Conservation (phyloP, 768 basidiomycete species). For the Pleurotus djamor region DNA sequence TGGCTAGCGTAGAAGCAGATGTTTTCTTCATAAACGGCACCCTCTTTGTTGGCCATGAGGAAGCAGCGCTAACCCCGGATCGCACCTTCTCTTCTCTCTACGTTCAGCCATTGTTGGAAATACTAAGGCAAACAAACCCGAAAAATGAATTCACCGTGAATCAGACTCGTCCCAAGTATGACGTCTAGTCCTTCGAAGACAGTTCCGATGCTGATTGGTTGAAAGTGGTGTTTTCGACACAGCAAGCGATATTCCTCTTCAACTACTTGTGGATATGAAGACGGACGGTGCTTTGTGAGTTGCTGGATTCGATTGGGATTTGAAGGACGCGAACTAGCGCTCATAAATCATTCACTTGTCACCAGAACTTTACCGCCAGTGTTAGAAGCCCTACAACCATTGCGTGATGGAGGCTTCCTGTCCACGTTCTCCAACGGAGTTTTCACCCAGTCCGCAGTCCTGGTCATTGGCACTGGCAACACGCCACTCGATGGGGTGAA, state of each 20-base stretch:
- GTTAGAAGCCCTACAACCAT: constrained; percentile 39
- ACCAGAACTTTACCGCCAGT: constrained; percentile 42
- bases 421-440: constrained; percentile 42
- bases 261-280: constrained; percentile 52
- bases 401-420: constrained; percentile 41
- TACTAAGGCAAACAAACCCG: constrained; percentile 40
- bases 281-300: constrained; percentile 45
- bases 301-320: not conserved
- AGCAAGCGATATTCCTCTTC: constrained; percentile 33
- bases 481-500: constrained; percentile 45
- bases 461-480: constrained; percentile 51
- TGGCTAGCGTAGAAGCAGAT: constrained; percentile 53
- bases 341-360: constrained; percentile 3
- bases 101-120: constrained; percentile 40
- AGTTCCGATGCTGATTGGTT: not conserved
- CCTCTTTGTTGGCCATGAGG: constrained; percentile 43
- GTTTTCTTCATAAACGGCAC: constrained; percentile 45
- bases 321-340: not conserved
- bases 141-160: constrained; percentile 36
- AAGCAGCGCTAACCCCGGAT: constrained; percentile 34
- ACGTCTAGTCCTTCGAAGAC: not conserved
- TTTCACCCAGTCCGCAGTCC: constrained; percentile 31
- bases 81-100: constrained; percentile 49
- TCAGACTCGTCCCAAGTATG: constrained; percentile 38
- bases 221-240: constrained; percentile 51